Conservation (phyloP, 306 rosid species). For the Glycine latifolia region DNA sequence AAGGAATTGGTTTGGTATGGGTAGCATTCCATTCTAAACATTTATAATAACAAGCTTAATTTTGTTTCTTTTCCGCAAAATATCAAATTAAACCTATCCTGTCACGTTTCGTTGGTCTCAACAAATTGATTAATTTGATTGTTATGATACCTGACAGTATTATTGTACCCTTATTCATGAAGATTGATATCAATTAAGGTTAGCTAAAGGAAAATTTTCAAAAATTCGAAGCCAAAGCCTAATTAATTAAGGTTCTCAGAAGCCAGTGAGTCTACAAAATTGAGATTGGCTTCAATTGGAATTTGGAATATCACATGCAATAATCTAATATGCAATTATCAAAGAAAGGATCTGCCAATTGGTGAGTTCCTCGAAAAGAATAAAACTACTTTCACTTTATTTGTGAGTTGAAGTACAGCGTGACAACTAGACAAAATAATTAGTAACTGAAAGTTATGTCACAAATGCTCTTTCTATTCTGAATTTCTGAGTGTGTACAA, state of each 20-base stretch:
- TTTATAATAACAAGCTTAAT: background rate
- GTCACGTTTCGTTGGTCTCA: background rate
- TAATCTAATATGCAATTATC: background rate
- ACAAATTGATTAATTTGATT: slow-evolving; percentile 22
- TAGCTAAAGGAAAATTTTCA: background rate
- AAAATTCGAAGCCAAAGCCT: background rate
- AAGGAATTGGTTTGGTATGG: slow-evolving; percentile 4
- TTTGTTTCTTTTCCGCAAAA: background rate
- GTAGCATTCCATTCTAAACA: background rate
- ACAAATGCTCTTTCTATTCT: background rate
- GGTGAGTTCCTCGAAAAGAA: background rate
- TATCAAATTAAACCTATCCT: background rate
- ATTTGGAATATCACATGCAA: background rate
- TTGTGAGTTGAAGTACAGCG: slow-evolving; percentile 18
- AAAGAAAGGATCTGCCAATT: background rate
- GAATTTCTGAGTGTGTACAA: background rate
- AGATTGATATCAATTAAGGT: background rate
- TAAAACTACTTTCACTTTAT: background rate
- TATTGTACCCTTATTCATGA: background rate
- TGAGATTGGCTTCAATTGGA: background rate
- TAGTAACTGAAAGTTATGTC: background rate
- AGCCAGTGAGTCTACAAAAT: slow-evolving; percentile 24
- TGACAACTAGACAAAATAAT: slow-evolving; percentile 13
- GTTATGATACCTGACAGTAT: background rate
- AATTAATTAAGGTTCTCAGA: no score